A percentile compares a stretch with the other conserved stretches of the same genome.
These are phyloP conservation scores for Nakataea oryzae DNA, from an alignment of 2,329 filamentous ascomycete genomes.

Conservation along the genomic window DNA sequence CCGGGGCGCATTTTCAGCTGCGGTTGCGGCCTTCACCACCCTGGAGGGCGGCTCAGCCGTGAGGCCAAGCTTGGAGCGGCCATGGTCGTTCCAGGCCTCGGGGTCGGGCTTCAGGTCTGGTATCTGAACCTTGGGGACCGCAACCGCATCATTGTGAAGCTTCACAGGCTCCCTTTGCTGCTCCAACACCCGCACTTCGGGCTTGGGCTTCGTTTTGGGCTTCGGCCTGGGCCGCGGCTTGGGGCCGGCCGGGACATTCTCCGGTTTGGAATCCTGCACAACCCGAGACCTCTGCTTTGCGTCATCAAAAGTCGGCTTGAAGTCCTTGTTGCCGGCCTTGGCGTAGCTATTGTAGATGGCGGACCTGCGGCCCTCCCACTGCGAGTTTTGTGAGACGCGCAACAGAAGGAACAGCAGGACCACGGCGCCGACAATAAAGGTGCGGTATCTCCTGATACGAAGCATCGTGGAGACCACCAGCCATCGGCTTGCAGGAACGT, in stretches of 20 bases:
- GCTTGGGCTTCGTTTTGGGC: conserved; percentile 3
- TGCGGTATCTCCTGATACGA: conserved; percentile 50
- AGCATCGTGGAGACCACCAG: conserved; percentile 28
- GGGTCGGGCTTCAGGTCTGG: conserved; percentile 1
- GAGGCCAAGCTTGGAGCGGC: not conserved
- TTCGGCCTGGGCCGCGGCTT: not conserved
- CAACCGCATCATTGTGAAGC: not conserved
- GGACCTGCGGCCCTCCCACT: conserved; percentile 15
- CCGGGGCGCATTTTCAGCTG: not conserved
- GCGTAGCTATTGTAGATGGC: conserved; percentile 9
- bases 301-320: not conserved
- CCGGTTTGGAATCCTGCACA: not conserved
- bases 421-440: conserved; percentile 45
- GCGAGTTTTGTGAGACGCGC: conserved; percentile 31
- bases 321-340: conserved; percentile 2
- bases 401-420: conserved; percentile 44
- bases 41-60: not conserved
- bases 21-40: not conserved
- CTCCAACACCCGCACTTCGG: not conserved
- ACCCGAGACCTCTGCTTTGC: not conserved
- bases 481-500: not conserved
- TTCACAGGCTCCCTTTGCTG: not conserved
- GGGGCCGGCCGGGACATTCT: conserved; percentile 3
- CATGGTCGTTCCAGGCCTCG: not conserved
- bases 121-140: not conserved